These are phyloP conservation scores for Lunularia cruciata DNA, from an alignment of 225 moss, liverwort and hornwort species.

Conservation along the genomic window DNA sequence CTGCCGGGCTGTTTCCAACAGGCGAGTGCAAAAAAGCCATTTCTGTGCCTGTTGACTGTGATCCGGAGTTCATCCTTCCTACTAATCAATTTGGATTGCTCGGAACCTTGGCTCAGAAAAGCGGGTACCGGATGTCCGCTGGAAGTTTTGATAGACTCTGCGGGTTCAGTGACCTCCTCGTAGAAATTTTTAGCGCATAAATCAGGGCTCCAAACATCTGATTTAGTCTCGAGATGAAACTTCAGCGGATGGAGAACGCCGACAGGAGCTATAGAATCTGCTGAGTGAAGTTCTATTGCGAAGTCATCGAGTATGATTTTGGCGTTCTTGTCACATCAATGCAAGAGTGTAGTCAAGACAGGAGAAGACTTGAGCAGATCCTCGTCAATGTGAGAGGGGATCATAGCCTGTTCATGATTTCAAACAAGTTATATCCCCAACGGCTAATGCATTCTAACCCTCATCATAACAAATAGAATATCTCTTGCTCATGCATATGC, in stretches of 20 bases:
- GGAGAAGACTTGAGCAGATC: background rate
- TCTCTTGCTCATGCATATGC: no score
- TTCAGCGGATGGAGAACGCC: constrained; percentile 79
- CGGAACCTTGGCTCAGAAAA: background rate
- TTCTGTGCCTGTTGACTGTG: constrained; percentile 46
- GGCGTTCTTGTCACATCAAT: constrained; percentile 63
- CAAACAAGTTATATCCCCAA: background rate
- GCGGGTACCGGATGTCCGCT: background rate
- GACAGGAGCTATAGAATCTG: constrained; percentile 82
- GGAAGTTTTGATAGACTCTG: background rate
- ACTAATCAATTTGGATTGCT: background rate
- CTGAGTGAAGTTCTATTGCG: constrained; percentile 68
- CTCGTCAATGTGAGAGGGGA: background rate
- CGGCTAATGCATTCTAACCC: background rate
- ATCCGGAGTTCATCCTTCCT: constrained; percentile 33
- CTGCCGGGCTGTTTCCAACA: constrained; percentile 48
- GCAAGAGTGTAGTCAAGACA: background rate
- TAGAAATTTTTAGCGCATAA: constrained; percentile 25
- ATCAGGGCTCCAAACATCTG: constrained; percentile 29
- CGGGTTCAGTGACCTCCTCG: constrained; percentile 48
- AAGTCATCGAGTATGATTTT: constrained; percentile 81
- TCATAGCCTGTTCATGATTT: background rate
- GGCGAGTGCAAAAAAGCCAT: constrained; percentile 48
- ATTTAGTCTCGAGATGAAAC: constrained; percentile 75
- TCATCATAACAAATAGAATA: background rate